These are phyloP conservation scores for Terana coerulea DNA, from an alignment of 768 basidiomycete genomes.

Conservation along the genomic window DNA sequence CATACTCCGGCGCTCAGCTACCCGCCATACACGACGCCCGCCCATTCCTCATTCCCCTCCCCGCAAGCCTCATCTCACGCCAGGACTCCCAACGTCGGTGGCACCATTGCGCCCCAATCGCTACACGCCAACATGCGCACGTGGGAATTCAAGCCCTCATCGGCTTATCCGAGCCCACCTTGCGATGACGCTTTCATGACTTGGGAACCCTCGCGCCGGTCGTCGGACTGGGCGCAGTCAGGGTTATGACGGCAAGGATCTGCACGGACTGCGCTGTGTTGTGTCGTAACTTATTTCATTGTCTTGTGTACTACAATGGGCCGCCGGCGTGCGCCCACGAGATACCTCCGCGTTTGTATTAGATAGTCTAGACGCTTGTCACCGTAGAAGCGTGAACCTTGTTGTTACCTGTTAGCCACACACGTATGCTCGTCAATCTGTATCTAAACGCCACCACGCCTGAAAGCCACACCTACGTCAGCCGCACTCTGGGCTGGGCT, in stretches of 20 bases:
- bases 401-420: not conserved
- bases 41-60: not conserved
- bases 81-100: not conserved
- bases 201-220: slow-evolving; percentile 48
- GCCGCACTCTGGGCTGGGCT: too few relatives aligned
- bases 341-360: slow-evolving; percentile 3
- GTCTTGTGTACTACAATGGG: too few relatives aligned
- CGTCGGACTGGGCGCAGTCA: slow-evolving; percentile 9
- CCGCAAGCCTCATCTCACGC: not conserved
- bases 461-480: slow-evolving; percentile 6
- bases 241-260: too few relatives aligned
- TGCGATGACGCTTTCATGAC: slow-evolving; percentile 59
- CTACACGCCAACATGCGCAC: slow-evolving; percentile 9
- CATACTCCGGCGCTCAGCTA: slow-evolving; percentile 1
- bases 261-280: too few relatives aligned
- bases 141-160: slow-evolving; percentile 25
- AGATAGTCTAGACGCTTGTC: slow-evolving; percentile 4
- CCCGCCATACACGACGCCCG: slow-evolving; percentile 4
- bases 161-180: slow-evolving; percentile 29
- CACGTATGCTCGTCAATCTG: too few relatives aligned
- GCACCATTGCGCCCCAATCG: slow-evolving; percentile 17
- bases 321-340: too few relatives aligned
- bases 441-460: slow-evolving; percentile 6
- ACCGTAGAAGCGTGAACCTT: not conserved
- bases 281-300: too few relatives aligned